Conservation (phyloP, 805 yeast species). For the Pichia deserticola region DNA sequence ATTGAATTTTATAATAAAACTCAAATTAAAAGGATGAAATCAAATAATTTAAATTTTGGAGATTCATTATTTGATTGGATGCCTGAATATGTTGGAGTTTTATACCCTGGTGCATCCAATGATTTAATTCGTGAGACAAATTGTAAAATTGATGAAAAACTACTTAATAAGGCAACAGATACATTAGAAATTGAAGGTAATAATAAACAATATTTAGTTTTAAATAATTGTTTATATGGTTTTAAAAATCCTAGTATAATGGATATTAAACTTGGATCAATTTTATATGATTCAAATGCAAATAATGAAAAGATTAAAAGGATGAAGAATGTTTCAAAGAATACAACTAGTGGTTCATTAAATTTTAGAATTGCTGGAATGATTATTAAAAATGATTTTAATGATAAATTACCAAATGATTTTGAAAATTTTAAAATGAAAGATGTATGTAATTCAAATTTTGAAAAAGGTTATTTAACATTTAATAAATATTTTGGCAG, state of each 20-base stretch:
- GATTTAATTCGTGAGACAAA: slow-evolving; percentile 17
- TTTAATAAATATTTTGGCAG: slow-evolving; percentile 55
- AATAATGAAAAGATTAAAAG: slow-evolving; percentile 53
- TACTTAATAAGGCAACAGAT: slow-evolving; percentile 10
- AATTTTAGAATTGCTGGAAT: slow-evolving; percentile 84
- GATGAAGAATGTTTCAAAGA: slow-evolving; percentile 51
- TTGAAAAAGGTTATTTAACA: slow-evolving; percentile 35
- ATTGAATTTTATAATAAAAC: slow-evolving; percentile 58
- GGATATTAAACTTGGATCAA: slow-evolving; percentile 77
- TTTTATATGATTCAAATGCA: slow-evolving; percentile 58
- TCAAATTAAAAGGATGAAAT: slow-evolving; percentile 10
- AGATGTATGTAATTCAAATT: slow-evolving; percentile 7
- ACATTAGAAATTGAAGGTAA: slow-evolving; percentile 11
- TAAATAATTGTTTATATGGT: slow-evolving; percentile 63
- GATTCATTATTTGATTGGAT: slow-evolving; percentile 43
- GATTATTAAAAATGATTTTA: slow-evolving; percentile 36
- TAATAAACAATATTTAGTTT: slow-evolving; percentile 44
- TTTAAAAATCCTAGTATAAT: slow-evolving; percentile 61
- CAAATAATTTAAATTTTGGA: slow-evolving; percentile 25
- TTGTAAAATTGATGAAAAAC: slow-evolving; percentile 18
- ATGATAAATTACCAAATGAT: slow-evolving; percentile 14
- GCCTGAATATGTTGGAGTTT: slow-evolving; percentile 57
- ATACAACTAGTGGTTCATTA: slow-evolving; percentile 76
- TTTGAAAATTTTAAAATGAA: slow-evolving; percentile 7
- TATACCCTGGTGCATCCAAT: slow-evolving; percentile 38